Evolutionary conservation across 2,329 filamentous ascomycete genomes (phyloP).

Genomic region (Colletotrichum eremochloae): DNA sequence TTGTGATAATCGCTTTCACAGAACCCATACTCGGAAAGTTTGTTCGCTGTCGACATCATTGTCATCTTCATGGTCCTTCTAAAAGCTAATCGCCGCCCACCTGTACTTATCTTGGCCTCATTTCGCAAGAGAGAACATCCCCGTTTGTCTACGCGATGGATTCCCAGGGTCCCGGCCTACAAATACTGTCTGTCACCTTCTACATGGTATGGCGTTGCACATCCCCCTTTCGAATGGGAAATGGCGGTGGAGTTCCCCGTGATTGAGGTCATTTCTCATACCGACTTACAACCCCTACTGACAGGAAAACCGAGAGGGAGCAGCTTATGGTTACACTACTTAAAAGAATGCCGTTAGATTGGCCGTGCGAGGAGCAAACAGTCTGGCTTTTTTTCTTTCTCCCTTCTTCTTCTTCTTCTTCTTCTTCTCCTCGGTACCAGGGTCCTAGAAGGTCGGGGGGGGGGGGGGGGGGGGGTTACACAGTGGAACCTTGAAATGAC

Average conservation of each 20-base stretch:
- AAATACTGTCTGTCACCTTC: slow-evolving; percentile 9
- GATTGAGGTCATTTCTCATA: slow-evolving; percentile 35
- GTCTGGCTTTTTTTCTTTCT: slow-evolving; percentile 18
- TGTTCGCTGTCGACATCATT: slow-evolving; percentile 9
- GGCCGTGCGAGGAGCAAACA: slow-evolving; percentile 18
- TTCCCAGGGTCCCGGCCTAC: background rate
- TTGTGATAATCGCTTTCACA: slow-evolving; percentile 20
- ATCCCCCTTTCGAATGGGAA: slow-evolving; percentile 22
- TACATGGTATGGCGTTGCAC: slow-evolving; percentile 5
- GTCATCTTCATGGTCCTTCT: slow-evolving; percentile 19
- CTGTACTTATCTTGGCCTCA: slow-evolving; percentile 27
- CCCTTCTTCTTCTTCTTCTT: too few relatives aligned
- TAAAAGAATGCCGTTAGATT: slow-evolving; percentile 20
- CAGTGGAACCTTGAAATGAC: slow-evolving; percentile 36
- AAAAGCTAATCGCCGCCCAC: slow-evolving; percentile 27
- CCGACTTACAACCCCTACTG: slow-evolving; percentile 20
- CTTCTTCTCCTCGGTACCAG: slow-evolving; percentile 2
- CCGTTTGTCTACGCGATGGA: slow-evolving; percentile 9
- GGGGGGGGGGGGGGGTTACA: slow-evolving; percentile 10
- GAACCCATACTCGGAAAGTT: slow-evolving; percentile 1
- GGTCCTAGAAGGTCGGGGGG: slow-evolving; percentile 2
- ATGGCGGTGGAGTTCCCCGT: slow-evolving; percentile 38
- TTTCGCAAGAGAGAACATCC: slow-evolving; percentile 27
- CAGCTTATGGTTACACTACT: slow-evolving; percentile 13
- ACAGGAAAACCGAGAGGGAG: slow-evolving; percentile 26